These are phyloP conservation scores for Millerozyma miso DNA, from an alignment of 805 yeast genomes.

Conservation along the genomic window DNA sequence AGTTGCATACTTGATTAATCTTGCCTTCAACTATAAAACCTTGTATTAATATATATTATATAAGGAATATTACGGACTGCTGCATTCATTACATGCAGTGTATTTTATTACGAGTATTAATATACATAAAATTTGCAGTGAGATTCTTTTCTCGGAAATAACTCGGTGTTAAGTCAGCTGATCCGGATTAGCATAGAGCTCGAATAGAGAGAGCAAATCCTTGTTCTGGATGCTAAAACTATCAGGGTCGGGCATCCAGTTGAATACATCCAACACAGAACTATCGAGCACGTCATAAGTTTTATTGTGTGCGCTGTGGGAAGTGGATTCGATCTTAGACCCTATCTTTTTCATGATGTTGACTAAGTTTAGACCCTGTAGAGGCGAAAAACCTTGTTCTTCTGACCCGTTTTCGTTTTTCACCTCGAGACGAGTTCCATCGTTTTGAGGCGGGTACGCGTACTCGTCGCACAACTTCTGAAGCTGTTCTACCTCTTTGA, in stretches of 20 bases:
- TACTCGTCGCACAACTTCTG: slow-evolving; percentile 37
- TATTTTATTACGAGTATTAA: too few relatives aligned
- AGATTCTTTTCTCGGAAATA: too few relatives aligned
- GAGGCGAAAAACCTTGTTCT: not conserved
- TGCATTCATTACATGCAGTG: not conserved
- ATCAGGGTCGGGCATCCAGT: slow-evolving; percentile 4
- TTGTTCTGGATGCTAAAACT: slow-evolving; percentile 18
- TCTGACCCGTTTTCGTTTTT: slow-evolving; percentile 13
- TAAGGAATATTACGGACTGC: too few relatives aligned
- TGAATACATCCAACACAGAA: not conserved
- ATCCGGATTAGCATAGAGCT: slow-evolving; percentile 31
- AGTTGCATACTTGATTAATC: not conserved
- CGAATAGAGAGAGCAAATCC: slow-evolving; percentile 32
- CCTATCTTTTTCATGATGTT: not conserved
- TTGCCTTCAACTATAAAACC: too few relatives aligned
- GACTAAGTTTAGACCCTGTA: slow-evolving; percentile 1
- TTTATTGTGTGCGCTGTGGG: not conserved
- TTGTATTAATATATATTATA: too few relatives aligned
- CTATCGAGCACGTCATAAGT: not conserved
- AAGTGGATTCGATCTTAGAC: not conserved
- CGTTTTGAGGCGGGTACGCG: slow-evolving; percentile 9
- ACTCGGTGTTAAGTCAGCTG: too few relatives aligned
- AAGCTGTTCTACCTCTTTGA: slow-evolving; percentile 31
- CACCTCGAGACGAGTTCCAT: slow-evolving; percentile 28
- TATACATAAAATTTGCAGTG: too few relatives aligned